Evolutionary conservation across 164 flowering plant species (phyloP).

Genomic region (Macadamia integrifolia): DNA sequence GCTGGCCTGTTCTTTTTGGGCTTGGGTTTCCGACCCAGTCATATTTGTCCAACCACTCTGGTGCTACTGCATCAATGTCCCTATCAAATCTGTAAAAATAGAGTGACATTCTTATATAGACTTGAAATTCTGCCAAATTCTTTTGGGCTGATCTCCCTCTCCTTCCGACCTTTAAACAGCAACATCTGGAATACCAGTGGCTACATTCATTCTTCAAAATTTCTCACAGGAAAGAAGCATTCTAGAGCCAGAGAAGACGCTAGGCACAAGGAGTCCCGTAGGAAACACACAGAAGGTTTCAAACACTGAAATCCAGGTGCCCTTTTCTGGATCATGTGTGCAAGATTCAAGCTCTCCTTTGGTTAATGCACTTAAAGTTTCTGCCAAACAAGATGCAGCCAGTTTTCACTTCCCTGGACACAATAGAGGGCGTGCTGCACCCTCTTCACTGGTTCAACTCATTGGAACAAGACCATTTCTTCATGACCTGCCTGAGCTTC

Average conservation of each 20-base stretch:
- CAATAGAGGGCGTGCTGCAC: slow-evolving; percentile 74
- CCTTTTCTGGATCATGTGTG: background rate
- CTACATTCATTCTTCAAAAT: slow-evolving; percentile 7
- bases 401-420: slow-evolving; percentile 85
- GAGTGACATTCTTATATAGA: too few relatives aligned
- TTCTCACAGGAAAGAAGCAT: slow-evolving; percentile 11
- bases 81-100: too few relatives aligned
- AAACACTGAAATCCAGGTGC: background rate
- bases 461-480: slow-evolving; percentile 35
- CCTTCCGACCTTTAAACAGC: background rate
- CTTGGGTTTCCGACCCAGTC: too few relatives aligned
- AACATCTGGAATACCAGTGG: slow-evolving; percentile 4
- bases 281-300: background rate
- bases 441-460: slow-evolving; percentile 31
- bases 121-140: too few relatives aligned
- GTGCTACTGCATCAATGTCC: too few relatives aligned
- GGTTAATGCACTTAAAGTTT: slow-evolving; percentile 53
- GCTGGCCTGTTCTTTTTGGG: too few relatives aligned
- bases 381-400: slow-evolving; percentile 55
- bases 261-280: background rate
- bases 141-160: background rate
- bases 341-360: slow-evolving; percentile 24
- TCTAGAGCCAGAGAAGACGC: background rate
- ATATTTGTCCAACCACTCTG: too few relatives aligned
- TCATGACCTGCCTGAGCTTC: slow-evolving; percentile 50